Evolutionary conservation across 768 basidiomycete genomes (phyloP).

Genomic region (Amanita exitialis): DNA sequence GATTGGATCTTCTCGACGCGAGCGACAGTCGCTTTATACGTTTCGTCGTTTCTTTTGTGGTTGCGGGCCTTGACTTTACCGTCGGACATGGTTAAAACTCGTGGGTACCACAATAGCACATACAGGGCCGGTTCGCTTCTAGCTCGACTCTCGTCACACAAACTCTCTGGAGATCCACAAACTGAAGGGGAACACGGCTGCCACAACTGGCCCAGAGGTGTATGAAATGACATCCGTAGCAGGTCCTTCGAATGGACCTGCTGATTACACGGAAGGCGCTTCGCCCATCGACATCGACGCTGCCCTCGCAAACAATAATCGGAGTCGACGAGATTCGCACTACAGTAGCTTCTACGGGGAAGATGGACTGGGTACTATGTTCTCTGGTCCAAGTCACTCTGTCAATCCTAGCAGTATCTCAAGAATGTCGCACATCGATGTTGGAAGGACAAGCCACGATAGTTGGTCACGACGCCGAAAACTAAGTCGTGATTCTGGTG

Average conservation of each 20-base stretch:
- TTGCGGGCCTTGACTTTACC: constrained; percentile 19
- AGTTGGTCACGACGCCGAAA: constrained; percentile 38
- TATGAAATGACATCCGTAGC: constrained; percentile 33
- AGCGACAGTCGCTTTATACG: constrained; percentile 48
- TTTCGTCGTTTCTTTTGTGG: constrained; percentile 31
- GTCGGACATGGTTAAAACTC: constrained; percentile 24
- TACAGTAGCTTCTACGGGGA: constrained; percentile 48
- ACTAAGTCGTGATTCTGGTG: constrained; percentile 39
- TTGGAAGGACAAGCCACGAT: constrained; percentile 46
- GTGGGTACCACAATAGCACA: not conserved
- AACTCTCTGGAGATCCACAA: not conserved
- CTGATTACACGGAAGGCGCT: constrained; percentile 85
- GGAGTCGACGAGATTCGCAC: constrained; percentile 59
- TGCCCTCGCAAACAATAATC: constrained; percentile 41
- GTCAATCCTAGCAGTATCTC: constrained; percentile 74
- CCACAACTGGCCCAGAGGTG: constrained; percentile 13
- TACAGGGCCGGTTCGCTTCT: not conserved
- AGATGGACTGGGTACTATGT: constrained; percentile 58
- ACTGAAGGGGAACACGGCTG: not conserved
- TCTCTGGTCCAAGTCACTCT: constrained; percentile 64
- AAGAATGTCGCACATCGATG: constrained; percentile 60
- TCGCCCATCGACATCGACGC: constrained; percentile 62
- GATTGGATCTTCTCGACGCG: constrained; percentile 60
- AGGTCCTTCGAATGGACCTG: constrained; percentile 18
- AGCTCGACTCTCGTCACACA: not conserved